phyloP scores from a whole-genome alignment of 2,329 filamentous ascomycete species.

The Sclerotinia glacialis region DNA sequence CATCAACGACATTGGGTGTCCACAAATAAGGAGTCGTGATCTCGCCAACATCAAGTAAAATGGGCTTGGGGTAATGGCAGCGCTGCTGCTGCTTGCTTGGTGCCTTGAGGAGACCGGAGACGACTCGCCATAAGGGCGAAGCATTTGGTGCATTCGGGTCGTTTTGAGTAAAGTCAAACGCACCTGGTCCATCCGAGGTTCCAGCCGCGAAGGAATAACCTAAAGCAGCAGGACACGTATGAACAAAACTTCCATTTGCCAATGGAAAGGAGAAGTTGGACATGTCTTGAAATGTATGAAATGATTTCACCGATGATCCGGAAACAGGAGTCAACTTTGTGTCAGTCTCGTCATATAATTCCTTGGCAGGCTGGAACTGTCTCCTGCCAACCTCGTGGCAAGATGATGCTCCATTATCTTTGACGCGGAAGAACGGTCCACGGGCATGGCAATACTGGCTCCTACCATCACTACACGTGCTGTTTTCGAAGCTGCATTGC shows the following conservation, averaged over 20 bases:
- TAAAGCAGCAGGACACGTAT: slow-evolving; percentile 81
- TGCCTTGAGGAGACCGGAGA: slow-evolving; percentile 67
- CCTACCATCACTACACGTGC: slow-evolving; percentile 72
- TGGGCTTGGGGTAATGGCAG: slow-evolving; percentile 80
- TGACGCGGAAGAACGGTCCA: slow-evolving; percentile 64
- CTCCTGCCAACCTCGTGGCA: slow-evolving; percentile 73
- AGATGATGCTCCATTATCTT: slow-evolving; percentile 70
- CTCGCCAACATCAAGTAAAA: slow-evolving; percentile 85
- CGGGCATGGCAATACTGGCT: slow-evolving; percentile 71
- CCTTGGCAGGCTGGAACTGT: slow-evolving; percentile 62
- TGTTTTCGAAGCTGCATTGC: slow-evolving; percentile 73
- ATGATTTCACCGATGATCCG: slow-evolving; percentile 69
- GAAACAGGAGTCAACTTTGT: slow-evolving; percentile 46
- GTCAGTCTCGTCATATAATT: slow-evolving; percentile 57
- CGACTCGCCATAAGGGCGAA: slow-evolving; percentile 69
- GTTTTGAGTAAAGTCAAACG: slow-evolving; percentile 91
- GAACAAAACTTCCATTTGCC: slow-evolving; percentile 66
- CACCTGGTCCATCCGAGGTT: slow-evolving; percentile 86
- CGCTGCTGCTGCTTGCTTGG: slow-evolving; percentile 66
- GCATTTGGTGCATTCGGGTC: slow-evolving; percentile 67
- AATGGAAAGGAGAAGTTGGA: slow-evolving; percentile 70
- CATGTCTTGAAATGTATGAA: slow-evolving; percentile 85
- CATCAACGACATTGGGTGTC: slow-evolving; percentile 88
- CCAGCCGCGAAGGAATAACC: slow-evolving; percentile 93
- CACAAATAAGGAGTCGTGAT: slow-evolving; percentile 76